These are phyloP conservation scores for Plasmodium gaboni DNA, from an alignment of 169 alveolate genomes.

Conservation along the genomic window DNA sequence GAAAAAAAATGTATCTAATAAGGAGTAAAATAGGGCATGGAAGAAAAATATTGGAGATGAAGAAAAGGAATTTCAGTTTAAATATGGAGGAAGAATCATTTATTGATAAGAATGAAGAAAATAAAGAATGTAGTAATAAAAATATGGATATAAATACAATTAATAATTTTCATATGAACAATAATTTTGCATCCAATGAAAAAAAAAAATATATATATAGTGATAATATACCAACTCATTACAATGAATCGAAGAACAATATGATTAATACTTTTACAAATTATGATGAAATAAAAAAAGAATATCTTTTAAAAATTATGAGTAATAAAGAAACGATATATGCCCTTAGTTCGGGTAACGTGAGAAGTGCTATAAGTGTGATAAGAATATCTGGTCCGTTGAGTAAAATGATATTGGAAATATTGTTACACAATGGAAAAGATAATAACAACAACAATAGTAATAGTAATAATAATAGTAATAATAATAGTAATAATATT, in stretches of 20 bases:
- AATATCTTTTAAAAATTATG: constrained; percentile 24
- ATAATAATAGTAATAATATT: neutral
- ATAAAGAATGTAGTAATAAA: no score
- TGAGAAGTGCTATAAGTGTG: constrained; percentile 39
- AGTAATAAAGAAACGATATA: constrained; percentile 36
- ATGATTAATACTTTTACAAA: no score
- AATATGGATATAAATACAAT: no score
- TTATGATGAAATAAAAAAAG: neutral
- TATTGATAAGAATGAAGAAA: no score
- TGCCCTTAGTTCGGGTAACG: constrained; percentile 47
- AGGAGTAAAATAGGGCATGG: no score
- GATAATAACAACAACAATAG: neutral
- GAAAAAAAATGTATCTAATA: no score
- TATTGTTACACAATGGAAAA: constrained; percentile 10
- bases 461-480: neutral
- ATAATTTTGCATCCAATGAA: neutral
- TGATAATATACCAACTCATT: neutral
- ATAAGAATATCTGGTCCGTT: constrained; percentile 40
- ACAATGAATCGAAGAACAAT: no score
- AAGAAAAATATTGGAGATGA: no score
- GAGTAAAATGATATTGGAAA: constrained; percentile 47
- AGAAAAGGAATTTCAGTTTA: no score
- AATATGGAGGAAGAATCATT: no score
- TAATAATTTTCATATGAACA: no score
- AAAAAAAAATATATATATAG: neutral